Percentiles rank a stretch among this genome's conserved stretches.
phyloP scores from a whole-genome alignment of 306 rosid species.

The Cucurbita argyrosperma region DNA sequence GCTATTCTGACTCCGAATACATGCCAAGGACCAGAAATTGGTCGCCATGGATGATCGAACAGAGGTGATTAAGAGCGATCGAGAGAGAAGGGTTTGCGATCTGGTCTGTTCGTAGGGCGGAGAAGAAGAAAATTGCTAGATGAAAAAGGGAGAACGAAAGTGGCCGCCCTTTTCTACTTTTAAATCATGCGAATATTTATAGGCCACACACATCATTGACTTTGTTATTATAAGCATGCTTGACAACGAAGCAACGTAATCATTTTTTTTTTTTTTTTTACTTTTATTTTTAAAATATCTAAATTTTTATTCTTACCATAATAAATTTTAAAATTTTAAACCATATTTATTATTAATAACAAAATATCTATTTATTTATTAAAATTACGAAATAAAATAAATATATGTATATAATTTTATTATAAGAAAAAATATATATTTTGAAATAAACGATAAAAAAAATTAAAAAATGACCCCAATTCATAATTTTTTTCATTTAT shows the following conservation, averaged over 20 bases:
- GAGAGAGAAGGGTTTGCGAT: neutral
- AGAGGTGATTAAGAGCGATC: neutral
- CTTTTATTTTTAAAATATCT: too few species aligned
- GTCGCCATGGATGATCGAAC: neutral
- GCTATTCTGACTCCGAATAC: neutral
- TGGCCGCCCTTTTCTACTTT: neutral
- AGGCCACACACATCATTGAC: neutral
- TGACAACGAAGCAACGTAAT: neutral
- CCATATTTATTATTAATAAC: too few species aligned
- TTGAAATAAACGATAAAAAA: too few species aligned
- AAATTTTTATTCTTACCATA: too few species aligned
- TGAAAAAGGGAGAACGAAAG: neutral
- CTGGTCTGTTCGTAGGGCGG: neutral
- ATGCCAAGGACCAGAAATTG: neutral
- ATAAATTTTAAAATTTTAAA: too few species aligned
- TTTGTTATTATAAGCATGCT: neutral
- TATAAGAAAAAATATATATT: too few species aligned
- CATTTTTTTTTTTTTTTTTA: too few species aligned
- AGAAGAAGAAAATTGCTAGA: neutral
- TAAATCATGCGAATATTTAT: neutral
- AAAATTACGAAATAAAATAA: too few species aligned
- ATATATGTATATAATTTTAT: too few species aligned
- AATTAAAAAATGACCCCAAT: too few species aligned
- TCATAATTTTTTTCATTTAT: too few species aligned
- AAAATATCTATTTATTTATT: too few species aligned